A percentile compares a stretch with the other conserved stretches of the same genome.
Evolutionary conservation across 163 green algal species (phyloP).

Genomic region (Scenedesmus sp.): DNA sequence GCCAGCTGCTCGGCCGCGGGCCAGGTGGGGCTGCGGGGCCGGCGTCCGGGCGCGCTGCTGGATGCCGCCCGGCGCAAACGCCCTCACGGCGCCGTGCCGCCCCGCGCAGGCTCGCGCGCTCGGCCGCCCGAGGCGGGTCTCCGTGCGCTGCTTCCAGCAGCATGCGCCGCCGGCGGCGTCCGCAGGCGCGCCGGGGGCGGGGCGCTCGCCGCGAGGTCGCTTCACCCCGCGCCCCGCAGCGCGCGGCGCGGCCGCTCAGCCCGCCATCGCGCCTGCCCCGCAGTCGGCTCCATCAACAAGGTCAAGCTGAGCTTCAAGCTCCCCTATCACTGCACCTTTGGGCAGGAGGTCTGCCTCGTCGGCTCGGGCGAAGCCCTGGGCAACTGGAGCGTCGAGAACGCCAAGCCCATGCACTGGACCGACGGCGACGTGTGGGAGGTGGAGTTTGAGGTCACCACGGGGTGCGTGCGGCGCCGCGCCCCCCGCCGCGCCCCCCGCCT

Average conservation of each 20-base stretch:
- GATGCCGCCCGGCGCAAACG: neutral
- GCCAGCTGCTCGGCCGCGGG: constrained; percentile 9
- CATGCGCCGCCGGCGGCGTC: neutral
- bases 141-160: constrained; percentile 30
- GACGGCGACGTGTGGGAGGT: constrained; percentile 68
- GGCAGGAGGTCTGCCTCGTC: constrained; percentile 63
- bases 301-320: constrained; percentile 57
- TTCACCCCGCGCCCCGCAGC: neutral
- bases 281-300: constrained; percentile 17
- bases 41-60: constrained; percentile 1
- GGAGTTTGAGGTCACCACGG: constrained; percentile 45
- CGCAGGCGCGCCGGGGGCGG: no score
- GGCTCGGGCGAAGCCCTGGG: constrained; percentile 53
- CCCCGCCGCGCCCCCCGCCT: no score
- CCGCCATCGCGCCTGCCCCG: neutral
- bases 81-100: neutral
- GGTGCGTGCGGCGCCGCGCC: constrained; percentile 36
- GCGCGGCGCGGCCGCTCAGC: neutral
- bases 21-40: constrained; percentile 3
- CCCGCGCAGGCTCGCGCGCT: neutral
- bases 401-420: constrained; percentile 57
- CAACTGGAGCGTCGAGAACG: constrained; percentile 51
- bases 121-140: neutral
- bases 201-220: neutral
- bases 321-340: constrained; percentile 65